phyloP scores from a whole-genome alignment of 2,329 filamentous ascomycete genomes.

The Trichoderma atroviride region DNA sequence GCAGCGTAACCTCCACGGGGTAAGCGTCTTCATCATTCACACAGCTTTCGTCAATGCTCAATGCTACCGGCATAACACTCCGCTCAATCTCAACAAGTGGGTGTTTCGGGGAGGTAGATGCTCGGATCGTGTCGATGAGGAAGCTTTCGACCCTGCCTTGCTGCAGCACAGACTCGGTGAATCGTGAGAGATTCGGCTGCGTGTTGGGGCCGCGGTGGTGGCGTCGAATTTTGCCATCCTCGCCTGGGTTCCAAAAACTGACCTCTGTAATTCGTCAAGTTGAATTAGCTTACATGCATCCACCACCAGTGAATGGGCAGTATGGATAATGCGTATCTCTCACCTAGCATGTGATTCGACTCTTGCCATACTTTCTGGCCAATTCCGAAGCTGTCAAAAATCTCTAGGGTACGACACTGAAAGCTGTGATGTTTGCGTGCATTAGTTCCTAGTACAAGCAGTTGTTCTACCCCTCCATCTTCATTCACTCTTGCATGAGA shows the following conservation, averaged over 20 bases:
- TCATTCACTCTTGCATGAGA: neutral
- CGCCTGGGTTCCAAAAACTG: conserved; percentile 61
- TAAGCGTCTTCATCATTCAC: conserved; percentile 56
- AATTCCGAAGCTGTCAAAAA: conserved; percentile 73
- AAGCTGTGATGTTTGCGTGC: conserved; percentile 37
- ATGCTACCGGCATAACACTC: conserved; percentile 58
- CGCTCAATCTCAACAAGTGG: conserved; percentile 57
- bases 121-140: conserved; percentile 63
- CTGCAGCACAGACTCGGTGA: conserved; percentile 68
- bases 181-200: conserved; percentile 60
- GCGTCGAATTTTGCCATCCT: conserved; percentile 58
- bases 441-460: neutral
- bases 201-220: conserved; percentile 65
- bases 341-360: conserved; percentile 68
- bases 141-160: conserved; percentile 72
- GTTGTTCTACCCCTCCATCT: neutral
- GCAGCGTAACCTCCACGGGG: conserved; percentile 62
- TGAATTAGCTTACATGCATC: neutral
- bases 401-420: conserved; percentile 68
- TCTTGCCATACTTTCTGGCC: conserved; percentile 66
- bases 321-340: neutral
- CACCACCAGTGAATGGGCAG: conserved; percentile 20
- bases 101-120: conserved; percentile 47
- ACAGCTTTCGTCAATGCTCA: conserved; percentile 56
- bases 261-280: conserved; percentile 7